phyloP scores from a whole-genome alignment of 2,329 filamentous ascomycete genomes.

The Aureobasidium sp. region DNA sequence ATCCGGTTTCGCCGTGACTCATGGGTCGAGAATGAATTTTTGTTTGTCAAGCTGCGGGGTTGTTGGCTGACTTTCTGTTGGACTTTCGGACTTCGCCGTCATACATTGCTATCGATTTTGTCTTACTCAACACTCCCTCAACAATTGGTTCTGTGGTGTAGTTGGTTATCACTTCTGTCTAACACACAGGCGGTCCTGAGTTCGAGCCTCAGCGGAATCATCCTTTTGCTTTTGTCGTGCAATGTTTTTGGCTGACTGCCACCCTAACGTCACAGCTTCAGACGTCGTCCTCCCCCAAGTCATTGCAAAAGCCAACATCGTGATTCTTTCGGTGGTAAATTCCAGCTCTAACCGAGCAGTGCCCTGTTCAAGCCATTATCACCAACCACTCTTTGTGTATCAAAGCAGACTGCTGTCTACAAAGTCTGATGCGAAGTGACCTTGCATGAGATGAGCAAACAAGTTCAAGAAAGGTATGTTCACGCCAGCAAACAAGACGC shows the following conservation, averaged over 20 bases:
- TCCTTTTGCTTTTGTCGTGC: constrained; percentile 3
- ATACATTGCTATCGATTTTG: not conserved
- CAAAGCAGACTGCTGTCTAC: not conserved
- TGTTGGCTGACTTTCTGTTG: too few relatives aligned
- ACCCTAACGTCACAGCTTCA: not conserved
- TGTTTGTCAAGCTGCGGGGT: constrained; percentile 12
- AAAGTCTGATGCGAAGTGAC: not conserved
- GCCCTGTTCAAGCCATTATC: too few relatives aligned
- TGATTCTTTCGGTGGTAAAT: too few relatives aligned
- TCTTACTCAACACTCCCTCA: not conserved
- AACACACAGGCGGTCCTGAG: constrained; percentile 21
- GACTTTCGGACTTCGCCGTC: not conserved
- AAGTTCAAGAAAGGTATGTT: not conserved
- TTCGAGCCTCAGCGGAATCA: constrained; percentile 20
- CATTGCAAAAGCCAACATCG: not conserved
- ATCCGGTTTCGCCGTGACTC: constrained; percentile 20
- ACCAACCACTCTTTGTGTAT: too few relatives aligned
- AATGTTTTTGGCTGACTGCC: not conserved
- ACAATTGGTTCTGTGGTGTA: constrained; percentile 22
- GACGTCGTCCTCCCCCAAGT: not conserved
- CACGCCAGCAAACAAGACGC: not conserved
- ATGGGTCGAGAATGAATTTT: not conserved
- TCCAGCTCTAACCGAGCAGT: too few relatives aligned
- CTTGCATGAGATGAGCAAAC: not conserved
- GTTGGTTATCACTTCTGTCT: constrained; percentile 23